Evolutionary conservation across 352 stramenopile genomes (phyloP), one percentile per base, ranked within the genome.

Genomic region (Pythium scleroteichum): DNA sequence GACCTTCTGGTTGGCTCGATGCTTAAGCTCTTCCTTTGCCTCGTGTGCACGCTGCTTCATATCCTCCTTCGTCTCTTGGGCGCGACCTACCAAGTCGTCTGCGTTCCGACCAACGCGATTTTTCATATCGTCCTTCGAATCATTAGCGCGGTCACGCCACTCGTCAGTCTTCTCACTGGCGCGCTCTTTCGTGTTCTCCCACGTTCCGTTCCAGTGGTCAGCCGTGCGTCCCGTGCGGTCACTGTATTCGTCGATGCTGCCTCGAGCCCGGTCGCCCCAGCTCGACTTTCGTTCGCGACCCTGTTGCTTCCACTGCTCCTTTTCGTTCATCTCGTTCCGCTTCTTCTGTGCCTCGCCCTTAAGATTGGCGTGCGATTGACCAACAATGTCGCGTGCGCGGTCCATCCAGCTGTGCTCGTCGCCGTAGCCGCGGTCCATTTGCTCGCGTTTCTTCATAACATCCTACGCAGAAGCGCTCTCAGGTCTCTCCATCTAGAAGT

Each of bases 361-460:
- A 12, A 65, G 19, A 35, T 60, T 61, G 24, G 13, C 45, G n/a
- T 51, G 45, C 23, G 63, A 48, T 16, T 53, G 45, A 3, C 42
- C 53, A 1, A 46, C 41, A 12, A 62, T 57, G 38, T 67, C 64
- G 4, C 41, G 46, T 39, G 71, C 55, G 47, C 71, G 68, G 39
- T 88, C 81, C 75, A 88, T 87, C 81, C 81, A 88, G 40, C 62
- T 70, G 51, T 73, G 45, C 22, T 76, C 66, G 6, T 71, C 58
- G n/a, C 10, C 20, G n/a, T 13, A 9, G 0, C 68, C 66, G 40
- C 44, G 59, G 42, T 75, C 67, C 5, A 59, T 48, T 27, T 81
- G 39, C 12, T 75, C 68, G 17, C 72, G 73, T 10, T 66, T 60
- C 62, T 68, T 59, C 40, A 85, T 79, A 17, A 64, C 78, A 29